phyloP scores from a whole-genome alignment of 163 green algal genomes.

The Scenedesmus sp. region DNA sequence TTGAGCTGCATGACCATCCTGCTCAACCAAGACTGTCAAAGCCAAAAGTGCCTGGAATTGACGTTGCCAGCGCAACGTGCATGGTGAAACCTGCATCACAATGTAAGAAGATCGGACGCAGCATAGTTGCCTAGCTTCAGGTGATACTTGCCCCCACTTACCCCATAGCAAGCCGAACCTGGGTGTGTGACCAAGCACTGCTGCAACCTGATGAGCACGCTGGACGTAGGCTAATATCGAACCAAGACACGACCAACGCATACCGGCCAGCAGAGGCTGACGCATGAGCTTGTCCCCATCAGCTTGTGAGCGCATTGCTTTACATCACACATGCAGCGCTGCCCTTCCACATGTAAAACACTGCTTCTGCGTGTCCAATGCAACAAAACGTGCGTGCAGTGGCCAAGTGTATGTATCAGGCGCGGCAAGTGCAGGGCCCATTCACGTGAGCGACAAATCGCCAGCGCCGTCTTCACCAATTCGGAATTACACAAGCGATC shows the following conservation, averaged over 20 bases:
- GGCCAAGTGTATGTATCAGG: neutral
- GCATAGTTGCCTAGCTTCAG: neutral
- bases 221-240: too few species aligned
- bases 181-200: neutral
- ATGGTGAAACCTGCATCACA: neutral
- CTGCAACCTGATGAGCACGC: neutral
- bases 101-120: neutral
- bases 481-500: neutral
- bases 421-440: neutral
- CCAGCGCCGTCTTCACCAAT: neutral
- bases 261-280: neutral
- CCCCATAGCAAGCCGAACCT: neutral
- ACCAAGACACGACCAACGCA: neutral
- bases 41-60: neutral
- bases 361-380: neutral
- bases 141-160: neutral
- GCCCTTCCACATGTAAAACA: neutral
- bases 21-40: slow-evolving; percentile 7
- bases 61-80: neutral
- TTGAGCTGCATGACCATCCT: neutral
- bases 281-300: neutral
- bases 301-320: slow-evolving; percentile 8
- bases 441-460: neutral
- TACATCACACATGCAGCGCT: neutral
- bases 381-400: neutral